Conservation (phyloP, 2,329 filamentous ascomycete species). For the Knoxdaviesia capensis region DNA sequence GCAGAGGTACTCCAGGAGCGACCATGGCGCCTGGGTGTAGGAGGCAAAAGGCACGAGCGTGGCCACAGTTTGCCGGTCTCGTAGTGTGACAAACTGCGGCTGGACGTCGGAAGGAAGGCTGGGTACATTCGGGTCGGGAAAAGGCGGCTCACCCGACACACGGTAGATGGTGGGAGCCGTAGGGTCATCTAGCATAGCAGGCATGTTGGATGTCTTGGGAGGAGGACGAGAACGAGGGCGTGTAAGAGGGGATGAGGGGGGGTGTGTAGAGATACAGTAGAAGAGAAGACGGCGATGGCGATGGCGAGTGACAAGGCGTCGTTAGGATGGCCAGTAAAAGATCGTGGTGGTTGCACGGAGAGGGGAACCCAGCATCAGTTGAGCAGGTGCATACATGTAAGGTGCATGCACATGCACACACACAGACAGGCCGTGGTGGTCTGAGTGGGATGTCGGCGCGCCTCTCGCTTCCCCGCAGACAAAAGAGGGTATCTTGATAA, state of each 20-base stretch:
- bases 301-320: too few relatives aligned
- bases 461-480: too few relatives aligned
- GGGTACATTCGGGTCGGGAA: constrained; percentile 38
- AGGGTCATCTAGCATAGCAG: constrained; percentile 62
- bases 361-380: too few relatives aligned
- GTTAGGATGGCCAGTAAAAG: too few relatives aligned
- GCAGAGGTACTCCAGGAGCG: constrained; percentile 56
- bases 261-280: not conserved
- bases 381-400: too few relatives aligned
- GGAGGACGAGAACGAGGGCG: not conserved
- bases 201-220: constrained; percentile 29
- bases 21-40: constrained; percentile 53
- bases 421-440: too few relatives aligned
- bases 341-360: too few relatives aligned
- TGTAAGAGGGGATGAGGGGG: not conserved
- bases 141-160: constrained; percentile 44
- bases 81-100: constrained; percentile 60
- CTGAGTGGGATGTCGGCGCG: too few relatives aligned
- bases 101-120: constrained; percentile 47
- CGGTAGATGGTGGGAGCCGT: constrained; percentile 50
- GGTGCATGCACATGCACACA: too few relatives aligned
- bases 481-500: too few relatives aligned
- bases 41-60: constrained; percentile 69
- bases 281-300: too few relatives aligned
- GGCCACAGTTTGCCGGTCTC: constrained; percentile 66